A percentile compares a stretch with the other conserved stretches of the same genome.
Conservation (phyloP, 2,329 filamentous ascomycete genomes). For the Nothophaeocryptopus gaeumannii region DNA sequence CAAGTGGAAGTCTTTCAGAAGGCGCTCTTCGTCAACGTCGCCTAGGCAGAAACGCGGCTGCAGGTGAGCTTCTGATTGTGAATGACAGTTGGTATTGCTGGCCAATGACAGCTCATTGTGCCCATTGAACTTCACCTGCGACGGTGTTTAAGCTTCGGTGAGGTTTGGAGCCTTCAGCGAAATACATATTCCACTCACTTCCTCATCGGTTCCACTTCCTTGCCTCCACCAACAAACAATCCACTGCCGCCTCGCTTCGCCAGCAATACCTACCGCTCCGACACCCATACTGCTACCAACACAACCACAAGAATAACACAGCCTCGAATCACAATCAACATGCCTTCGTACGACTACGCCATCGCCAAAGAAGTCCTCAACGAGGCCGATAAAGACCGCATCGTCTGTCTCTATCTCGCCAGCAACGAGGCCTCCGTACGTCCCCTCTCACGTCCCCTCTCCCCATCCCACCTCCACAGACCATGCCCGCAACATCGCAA, state of each 20-base stretch:
- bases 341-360: constrained; percentile 29
- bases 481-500: background rate
- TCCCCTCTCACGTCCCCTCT: background rate
- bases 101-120: no score
- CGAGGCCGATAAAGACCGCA: constrained; percentile 32
- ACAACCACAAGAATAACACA: background rate
- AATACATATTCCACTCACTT: no score
- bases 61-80: no score
- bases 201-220: background rate
- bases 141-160: no score
- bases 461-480: background rate
- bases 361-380: constrained; percentile 25
- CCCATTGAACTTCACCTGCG: no score
- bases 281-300: background rate
- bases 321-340: constrained; percentile 5
- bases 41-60: no score
- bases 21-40: no score
- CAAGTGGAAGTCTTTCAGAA: no score
- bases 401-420: constrained; percentile 29
- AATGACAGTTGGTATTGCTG: no score
- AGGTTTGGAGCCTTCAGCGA: no score
- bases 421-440: constrained; percentile 18
- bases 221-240: background rate
- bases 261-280: background rate
- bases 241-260: background rate